Evolutionary conservation across 768 basidiomycete species (phyloP).

Genomic region (Xerocomellus amylosporus): DNA sequence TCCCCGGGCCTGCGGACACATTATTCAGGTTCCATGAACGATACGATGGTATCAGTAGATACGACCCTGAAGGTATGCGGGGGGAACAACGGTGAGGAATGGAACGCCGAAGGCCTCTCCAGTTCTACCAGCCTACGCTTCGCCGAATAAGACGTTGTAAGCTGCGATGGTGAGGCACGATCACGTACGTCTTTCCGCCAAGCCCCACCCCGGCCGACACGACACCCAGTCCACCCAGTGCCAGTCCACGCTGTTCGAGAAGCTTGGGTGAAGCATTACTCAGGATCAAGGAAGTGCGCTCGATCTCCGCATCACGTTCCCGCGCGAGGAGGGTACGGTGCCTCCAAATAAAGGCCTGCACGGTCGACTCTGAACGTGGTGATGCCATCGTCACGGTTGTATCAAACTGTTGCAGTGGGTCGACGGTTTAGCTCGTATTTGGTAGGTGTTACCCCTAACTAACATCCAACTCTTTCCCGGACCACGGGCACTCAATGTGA

Average conservation of each 20-base stretch:
- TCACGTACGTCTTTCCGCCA: conserved; percentile 82
- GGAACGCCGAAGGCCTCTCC: conserved; percentile 78
- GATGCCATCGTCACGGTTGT: conserved; percentile 4
- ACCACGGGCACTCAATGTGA: too few relatives aligned
- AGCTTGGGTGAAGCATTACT: conserved; percentile 81
- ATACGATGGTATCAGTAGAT: neutral
- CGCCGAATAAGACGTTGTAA: conserved; percentile 23
- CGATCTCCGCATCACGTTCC: conserved; percentile 85
- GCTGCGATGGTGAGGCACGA: neutral
- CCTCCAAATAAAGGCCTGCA: conserved; percentile 61
- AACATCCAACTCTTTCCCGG: too few relatives aligned
- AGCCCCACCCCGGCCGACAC: conserved; percentile 76
- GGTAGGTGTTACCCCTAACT: neutral
- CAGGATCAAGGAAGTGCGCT: conserved; percentile 71
- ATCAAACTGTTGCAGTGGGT: too few relatives aligned
- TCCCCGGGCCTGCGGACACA: conserved; percentile 68
- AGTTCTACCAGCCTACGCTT: conserved; percentile 78
- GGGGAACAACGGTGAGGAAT: conserved; percentile 67
- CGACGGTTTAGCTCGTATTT: neutral
- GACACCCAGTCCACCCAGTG: conserved; percentile 70
- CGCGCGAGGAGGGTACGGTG: conserved; percentile 62
- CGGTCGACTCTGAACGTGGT: conserved; percentile 24
- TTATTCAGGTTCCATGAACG: conserved; percentile 8
- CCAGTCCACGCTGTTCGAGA: conserved; percentile 86
- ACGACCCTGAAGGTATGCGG: conserved; percentile 80